Evolutionary conservation across 2,329 filamentous ascomycete genomes (phyloP).

Genomic region (Sordariomycetes sp.): DNA sequence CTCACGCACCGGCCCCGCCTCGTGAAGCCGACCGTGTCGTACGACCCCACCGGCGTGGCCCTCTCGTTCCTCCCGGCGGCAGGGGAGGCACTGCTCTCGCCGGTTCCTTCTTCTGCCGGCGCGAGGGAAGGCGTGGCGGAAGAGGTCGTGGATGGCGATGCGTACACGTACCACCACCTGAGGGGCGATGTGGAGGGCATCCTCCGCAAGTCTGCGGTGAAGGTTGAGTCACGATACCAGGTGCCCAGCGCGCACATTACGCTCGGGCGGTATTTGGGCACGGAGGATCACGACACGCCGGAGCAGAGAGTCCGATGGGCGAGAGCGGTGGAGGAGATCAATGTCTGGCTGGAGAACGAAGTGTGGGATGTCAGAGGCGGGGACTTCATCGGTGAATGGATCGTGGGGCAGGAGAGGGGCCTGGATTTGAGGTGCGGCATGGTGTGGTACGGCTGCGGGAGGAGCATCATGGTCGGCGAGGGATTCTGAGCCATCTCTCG

Average conservation of each 20-base stretch:
- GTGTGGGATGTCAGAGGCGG: constrained; percentile 49
- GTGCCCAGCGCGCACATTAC: constrained; percentile 88
- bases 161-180: constrained; percentile 84
- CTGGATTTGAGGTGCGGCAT: constrained; percentile 64
- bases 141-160: constrained; percentile 37
- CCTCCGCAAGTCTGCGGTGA: constrained; percentile 41
- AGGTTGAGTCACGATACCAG: constrained; percentile 66
- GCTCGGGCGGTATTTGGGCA: constrained; percentile 66
- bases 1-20: constrained; percentile 59
- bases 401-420: constrained; percentile 77
- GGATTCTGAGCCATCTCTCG: constrained; percentile 34
- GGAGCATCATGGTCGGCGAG: constrained; percentile 53
- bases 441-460: constrained; percentile 81
- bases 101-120: not conserved
- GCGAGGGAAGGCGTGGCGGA: not conserved
- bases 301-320: constrained; percentile 40
- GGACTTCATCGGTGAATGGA: constrained; percentile 48
- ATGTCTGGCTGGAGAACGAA: constrained; percentile 59
- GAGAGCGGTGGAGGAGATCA: constrained; percentile 62
- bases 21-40: constrained; percentile 73
- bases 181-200: constrained; percentile 64
- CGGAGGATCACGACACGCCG: constrained; percentile 40
- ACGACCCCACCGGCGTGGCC: constrained; percentile 76
- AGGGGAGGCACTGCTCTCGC: constrained; percentile 38
- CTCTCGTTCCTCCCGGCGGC: constrained; percentile 77